Conservation (phyloP, 1,139 yeast species). For the Zygosaccharomyces sapae region DNA sequence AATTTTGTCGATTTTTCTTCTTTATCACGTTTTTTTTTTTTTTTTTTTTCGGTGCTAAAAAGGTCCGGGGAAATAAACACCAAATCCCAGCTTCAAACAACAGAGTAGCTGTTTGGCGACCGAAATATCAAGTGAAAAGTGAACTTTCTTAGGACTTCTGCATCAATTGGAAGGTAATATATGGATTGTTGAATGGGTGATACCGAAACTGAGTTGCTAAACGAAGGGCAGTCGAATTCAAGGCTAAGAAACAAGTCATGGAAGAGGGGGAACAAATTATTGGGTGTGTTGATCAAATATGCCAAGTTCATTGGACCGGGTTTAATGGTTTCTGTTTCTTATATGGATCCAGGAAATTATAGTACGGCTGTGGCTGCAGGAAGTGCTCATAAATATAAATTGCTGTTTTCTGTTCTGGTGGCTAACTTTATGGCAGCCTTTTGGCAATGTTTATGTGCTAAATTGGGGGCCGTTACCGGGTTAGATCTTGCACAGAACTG, state of each 20-base stretch:
- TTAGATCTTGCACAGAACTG: conserved; percentile 75
- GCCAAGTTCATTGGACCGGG: conserved; percentile 74
- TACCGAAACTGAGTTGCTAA: conserved; percentile 4
- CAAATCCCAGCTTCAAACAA: background rate
- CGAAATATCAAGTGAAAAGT: background rate
- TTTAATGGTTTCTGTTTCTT: conserved; percentile 68
- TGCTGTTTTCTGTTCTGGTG: conserved; percentile 58
- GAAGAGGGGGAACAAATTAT: conserved; percentile 6
- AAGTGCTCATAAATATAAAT: conserved; percentile 62
- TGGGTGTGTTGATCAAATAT: conserved; percentile 41
- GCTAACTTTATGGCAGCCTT: conserved; percentile 70
- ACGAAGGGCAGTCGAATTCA: conserved; percentile 3
- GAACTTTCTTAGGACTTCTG: background rate
- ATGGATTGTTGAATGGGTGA: conserved; percentile 7
- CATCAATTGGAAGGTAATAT: background rate
- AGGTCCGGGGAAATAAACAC: conserved; percentile 2
- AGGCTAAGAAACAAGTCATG: conserved; percentile 6
- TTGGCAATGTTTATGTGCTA: conserved; percentile 66
- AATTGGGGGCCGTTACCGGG: conserved; percentile 74
- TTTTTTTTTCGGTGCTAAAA: background rate
- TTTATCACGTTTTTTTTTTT: background rate
- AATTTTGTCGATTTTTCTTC: too few species aligned
- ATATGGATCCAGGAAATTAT: conserved; percentile 81
- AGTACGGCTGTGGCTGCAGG: conserved; percentile 79
- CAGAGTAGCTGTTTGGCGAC: background rate